Percentiles rank a stretch among this genome's conserved stretches.
phyloP scores from a whole-genome alignment of 345 rosid genomes.

The Gossypium longicalyx region DNA sequence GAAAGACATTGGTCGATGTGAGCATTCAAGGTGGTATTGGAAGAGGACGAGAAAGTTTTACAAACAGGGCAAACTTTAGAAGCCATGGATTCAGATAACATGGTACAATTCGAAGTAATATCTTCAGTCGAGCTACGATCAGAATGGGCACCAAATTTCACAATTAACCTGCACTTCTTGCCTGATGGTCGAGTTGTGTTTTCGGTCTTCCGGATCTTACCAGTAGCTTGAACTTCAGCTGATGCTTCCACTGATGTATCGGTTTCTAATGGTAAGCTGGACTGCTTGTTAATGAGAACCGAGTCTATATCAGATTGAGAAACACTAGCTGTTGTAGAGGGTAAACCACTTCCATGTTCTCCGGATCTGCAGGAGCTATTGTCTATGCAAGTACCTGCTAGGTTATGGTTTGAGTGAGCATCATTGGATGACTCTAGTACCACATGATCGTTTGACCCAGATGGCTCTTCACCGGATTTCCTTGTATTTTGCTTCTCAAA shows the following conservation, averaged over 20 bases:
- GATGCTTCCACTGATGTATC: slow-evolving; percentile 30
- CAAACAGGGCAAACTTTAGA: slow-evolving; percentile 97
- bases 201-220: slow-evolving; percentile 31
- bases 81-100: slow-evolving; percentile 67
- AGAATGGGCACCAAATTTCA: slow-evolving; percentile 59
- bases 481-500: slow-evolving; percentile 28
- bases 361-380: slow-evolving; percentile 36
- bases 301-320: slow-evolving; percentile 55
- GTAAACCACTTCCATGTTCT: slow-evolving; percentile 58
- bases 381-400: slow-evolving; percentile 35
- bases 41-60: slow-evolving; percentile 88
- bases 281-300: slow-evolving; percentile 32
- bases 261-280: slow-evolving; percentile 31
- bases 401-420: slow-evolving; percentile 26
- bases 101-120: slow-evolving; percentile 51
- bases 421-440: slow-evolving; percentile 28
- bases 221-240: slow-evolving; percentile 27
- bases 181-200: slow-evolving; percentile 29
- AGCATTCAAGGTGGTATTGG: slow-evolving; percentile 96
- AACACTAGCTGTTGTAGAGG: slow-evolving; percentile 44
- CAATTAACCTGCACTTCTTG: slow-evolving; percentile 74
- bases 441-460: slow-evolving; percentile 25
- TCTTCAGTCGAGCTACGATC: slow-evolving; percentile 67
- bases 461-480: slow-evolving; percentile 25
- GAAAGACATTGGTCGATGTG: slow-evolving; percentile 98